A percentile compares a stretch with the other conserved stretches of the same genome.
Evolutionary conservation across 2,329 filamentous ascomycete species (phyloP).

Genomic region (Trichoderma endophyticum): DNA sequence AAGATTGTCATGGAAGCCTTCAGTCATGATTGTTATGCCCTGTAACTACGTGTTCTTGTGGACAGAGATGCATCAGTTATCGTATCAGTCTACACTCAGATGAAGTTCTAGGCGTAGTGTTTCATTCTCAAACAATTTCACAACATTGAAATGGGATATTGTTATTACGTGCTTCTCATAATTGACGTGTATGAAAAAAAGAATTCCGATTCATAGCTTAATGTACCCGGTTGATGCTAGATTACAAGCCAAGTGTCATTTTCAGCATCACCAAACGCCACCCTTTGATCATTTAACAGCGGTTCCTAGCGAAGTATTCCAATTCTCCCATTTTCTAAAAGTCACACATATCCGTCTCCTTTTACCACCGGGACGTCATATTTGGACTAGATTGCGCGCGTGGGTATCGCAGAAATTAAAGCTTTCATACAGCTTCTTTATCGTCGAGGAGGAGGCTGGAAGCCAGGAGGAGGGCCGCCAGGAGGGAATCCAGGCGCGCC

Average conservation of each 20-base stretch:
- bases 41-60: neutral
- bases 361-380: neutral
- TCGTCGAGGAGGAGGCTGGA: conserved; percentile 68
- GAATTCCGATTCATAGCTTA: conserved; percentile 14
- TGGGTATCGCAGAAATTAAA: conserved; percentile 19
- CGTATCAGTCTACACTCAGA: neutral
- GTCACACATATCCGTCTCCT: neutral
- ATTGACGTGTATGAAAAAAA: neutral
- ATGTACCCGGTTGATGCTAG: conserved; percentile 15
- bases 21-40: neutral
- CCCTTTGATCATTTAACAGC: conserved; percentile 15
- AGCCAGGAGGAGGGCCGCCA: conserved; percentile 54
- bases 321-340: conserved; percentile 17
- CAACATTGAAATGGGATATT: neutral
- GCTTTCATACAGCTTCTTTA: conserved; percentile 32
- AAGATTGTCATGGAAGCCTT: neutral
- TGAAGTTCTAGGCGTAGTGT: neutral
- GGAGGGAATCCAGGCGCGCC: conserved; percentile 51
- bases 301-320: conserved; percentile 13
- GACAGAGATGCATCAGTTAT: neutral
- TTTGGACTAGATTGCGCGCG: conserved; percentile 14
- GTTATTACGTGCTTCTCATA: neutral
- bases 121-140: neutral
- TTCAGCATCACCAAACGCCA: conserved; percentile 17
- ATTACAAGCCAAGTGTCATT: conserved; percentile 17